These are phyloP conservation scores for Nicotiana tomentosiformis DNA, from an alignment of 257 asterid genomes.

Conservation along the genomic window DNA sequence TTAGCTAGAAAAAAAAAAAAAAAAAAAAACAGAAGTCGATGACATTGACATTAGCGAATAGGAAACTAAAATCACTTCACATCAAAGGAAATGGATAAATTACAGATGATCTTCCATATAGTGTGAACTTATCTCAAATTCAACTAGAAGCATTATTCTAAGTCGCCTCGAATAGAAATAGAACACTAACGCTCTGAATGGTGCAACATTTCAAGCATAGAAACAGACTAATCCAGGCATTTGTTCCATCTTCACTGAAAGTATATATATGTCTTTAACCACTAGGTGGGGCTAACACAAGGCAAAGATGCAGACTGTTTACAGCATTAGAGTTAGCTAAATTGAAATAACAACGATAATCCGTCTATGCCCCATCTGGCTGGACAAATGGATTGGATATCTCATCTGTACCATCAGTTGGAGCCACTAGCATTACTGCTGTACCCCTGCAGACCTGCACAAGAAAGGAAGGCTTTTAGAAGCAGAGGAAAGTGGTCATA, in stretches of 20 bases:
- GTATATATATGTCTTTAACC: too few species aligned
- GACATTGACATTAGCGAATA: not conserved
- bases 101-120: too few species aligned
- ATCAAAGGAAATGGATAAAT: not conserved
- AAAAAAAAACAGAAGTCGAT: not conserved
- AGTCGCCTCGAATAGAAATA: too few species aligned
- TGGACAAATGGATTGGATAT: conserved; percentile 88
- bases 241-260: not conserved
- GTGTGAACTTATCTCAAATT: too few species aligned
- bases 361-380: conserved; percentile 70
- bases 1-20: too few species aligned
- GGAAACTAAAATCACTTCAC: not conserved
- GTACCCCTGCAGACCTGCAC: conserved; percentile 92
- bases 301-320: not conserved
- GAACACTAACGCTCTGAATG: too few species aligned
- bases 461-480: not conserved
- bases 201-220: too few species aligned
- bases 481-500: not conserved
- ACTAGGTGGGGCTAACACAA: too few species aligned
- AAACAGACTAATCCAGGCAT: not conserved
- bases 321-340: not conserved
- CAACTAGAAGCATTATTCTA: too few species aligned
- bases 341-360: not conserved
- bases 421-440: conserved; percentile 98
- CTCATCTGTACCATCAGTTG: conserved; percentile 97